Evolutionary conservation across 176 grass and related monocot species (phyloP).

Genomic region (Alloteropsis semialata): DNA sequence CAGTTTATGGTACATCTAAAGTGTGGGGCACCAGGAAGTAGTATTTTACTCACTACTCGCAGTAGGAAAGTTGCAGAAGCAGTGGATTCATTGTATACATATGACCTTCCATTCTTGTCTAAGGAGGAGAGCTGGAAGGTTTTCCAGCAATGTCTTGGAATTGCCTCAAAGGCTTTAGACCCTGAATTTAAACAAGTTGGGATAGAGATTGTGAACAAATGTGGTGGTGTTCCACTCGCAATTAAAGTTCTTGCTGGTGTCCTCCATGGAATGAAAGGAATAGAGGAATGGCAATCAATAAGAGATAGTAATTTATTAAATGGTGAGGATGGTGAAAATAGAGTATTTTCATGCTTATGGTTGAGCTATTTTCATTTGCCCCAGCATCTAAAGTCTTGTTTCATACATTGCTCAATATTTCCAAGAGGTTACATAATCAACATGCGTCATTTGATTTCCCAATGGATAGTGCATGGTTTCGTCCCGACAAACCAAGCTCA

Average conservation of each 20-base stretch:
- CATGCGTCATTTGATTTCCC: neutral
- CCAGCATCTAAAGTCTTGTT: neutral
- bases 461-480: neutral
- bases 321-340: neutral
- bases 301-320: slow-evolving; percentile 22
- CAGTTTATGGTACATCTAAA: neutral
- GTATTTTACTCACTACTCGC: slow-evolving; percentile 36
- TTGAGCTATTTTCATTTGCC: neutral
- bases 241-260: slow-evolving; percentile 21
- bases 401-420: neutral
- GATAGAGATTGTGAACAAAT: slow-evolving; percentile 16
- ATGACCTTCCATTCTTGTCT: neutral
- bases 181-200: neutral
- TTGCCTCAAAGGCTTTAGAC: neutral
- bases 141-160: slow-evolving; percentile 4
- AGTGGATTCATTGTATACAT: neutral
- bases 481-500: neutral
- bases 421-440: neutral
- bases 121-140: neutral
- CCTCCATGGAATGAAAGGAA: neutral
- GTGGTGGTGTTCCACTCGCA: slow-evolving; percentile 20
- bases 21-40: neutral
- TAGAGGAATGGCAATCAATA: slow-evolving; percentile 4
- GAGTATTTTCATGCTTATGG: neutral
- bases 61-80: neutral